Evolutionary conservation across 306 rosid genomes (phyloP).

Genomic region (Vigna nakashimae): DNA sequence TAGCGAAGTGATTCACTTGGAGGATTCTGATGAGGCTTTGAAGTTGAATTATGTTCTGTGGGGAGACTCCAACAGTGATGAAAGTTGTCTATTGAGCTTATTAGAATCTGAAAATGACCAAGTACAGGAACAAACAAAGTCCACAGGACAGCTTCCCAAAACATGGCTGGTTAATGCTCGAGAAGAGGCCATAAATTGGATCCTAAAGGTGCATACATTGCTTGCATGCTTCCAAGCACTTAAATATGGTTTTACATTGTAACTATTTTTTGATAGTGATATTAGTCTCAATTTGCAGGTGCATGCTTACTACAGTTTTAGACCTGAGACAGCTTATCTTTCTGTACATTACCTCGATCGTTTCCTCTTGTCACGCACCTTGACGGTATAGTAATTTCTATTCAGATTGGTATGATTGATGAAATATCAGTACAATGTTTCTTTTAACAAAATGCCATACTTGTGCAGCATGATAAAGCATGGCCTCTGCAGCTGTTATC

Average conservation of each 20-base stretch:
- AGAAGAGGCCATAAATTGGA: conserved; percentile 55
- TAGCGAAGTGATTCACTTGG: conserved; percentile 41
- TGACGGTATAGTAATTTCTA: conserved; percentile 20
- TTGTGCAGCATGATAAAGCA: conserved; percentile 50
- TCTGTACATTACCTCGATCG: conserved; percentile 48
- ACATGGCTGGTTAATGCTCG: conserved; percentile 43
- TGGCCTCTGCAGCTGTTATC: conserved; percentile 58
- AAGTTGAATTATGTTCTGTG: conserved; percentile 18
- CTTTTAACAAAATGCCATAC: not conserved
- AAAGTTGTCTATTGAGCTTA: conserved; percentile 33
- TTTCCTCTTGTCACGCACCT: conserved; percentile 42
- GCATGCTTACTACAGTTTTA: conserved; percentile 50
- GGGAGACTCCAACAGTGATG: conserved; percentile 39
- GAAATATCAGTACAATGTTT: not conserved
- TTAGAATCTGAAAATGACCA: conserved; percentile 54
- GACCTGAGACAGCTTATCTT: conserved; percentile 57
- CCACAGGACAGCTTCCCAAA: conserved; percentile 24
- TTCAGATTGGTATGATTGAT: not conserved
- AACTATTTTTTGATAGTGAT: not conserved
- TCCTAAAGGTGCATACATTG: conserved; percentile 44
- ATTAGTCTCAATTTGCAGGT: conserved; percentile 45
- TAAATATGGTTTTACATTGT: not conserved
- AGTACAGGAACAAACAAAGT: conserved; percentile 33
- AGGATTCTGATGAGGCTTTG: conserved; percentile 34
- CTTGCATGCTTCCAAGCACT: not conserved